phyloP scores from a whole-genome alignment of 768 basidiomycete genomes.

The Porphyrellus cyaneotinctus region DNA sequence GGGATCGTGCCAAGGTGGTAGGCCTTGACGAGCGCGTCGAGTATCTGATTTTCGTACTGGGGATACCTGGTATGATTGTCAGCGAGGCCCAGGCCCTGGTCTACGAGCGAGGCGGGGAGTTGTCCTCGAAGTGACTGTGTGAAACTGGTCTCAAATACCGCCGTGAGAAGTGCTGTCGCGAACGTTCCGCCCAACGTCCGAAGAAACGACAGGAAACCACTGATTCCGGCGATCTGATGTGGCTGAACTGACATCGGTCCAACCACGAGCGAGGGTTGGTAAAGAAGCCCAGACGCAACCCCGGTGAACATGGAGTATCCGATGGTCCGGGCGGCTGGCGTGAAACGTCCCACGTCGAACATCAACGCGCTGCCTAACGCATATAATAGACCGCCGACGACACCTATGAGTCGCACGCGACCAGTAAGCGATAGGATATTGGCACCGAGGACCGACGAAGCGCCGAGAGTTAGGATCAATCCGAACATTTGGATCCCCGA shows the following conservation, averaged over 20 bases:
- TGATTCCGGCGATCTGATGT: slow-evolving; percentile 33
- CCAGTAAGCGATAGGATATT: slow-evolving; percentile 32
- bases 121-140: slow-evolving; percentile 27
- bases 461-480: slow-evolving; percentile 31
- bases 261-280: slow-evolving; percentile 34
- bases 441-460: slow-evolving; percentile 34
- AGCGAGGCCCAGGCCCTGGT: slow-evolving; percentile 31
- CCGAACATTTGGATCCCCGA: slow-evolving; percentile 37
- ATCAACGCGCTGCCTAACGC: slow-evolving; percentile 33
- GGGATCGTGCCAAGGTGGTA: slow-evolving; percentile 34
- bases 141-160: slow-evolving; percentile 31
- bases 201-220: slow-evolving; percentile 35
- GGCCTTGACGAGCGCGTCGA: slow-evolving; percentile 30
- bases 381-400: slow-evolving; percentile 29
- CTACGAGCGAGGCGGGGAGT: slow-evolving; percentile 27
- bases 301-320: slow-evolving; percentile 33
- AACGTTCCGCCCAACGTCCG: slow-evolving; percentile 34
- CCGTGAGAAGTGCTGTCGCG: slow-evolving; percentile 35
- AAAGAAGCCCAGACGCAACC: slow-evolving; percentile 30
- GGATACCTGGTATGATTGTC: slow-evolving; percentile 30
- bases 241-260: slow-evolving; percentile 35
- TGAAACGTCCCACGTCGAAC: slow-evolving; percentile 30
- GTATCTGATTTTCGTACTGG: slow-evolving; percentile 32
- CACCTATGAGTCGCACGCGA: slow-evolving; percentile 29
- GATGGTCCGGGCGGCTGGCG: slow-evolving; percentile 26